phyloP scores from a whole-genome alignment of 1,284 basidiomycete genomes.

The Apiotrichum brassicae region DNA sequence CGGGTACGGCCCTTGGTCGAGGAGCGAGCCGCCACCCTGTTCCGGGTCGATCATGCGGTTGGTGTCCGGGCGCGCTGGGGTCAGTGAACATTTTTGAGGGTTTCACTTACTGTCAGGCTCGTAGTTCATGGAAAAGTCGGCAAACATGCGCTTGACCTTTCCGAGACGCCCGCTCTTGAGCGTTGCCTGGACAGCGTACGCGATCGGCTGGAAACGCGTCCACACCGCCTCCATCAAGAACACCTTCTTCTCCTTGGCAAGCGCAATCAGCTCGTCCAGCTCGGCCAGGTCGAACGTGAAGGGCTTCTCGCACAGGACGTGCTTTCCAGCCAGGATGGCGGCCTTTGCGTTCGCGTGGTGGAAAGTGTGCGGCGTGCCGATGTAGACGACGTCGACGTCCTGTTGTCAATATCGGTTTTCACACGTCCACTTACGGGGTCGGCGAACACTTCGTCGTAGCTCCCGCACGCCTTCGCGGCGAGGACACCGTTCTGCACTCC shows the following conservation, averaged over 20 bases:
- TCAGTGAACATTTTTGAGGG: neutral
- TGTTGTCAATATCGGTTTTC: conserved; percentile 45
- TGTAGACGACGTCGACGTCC: conserved; percentile 73
- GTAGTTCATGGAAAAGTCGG: conserved; percentile 69
- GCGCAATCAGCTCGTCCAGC: conserved; percentile 56
- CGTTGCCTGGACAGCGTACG: conserved; percentile 41
- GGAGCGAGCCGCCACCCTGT: conserved; percentile 74
- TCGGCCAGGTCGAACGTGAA: conserved; percentile 51
- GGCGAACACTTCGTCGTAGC: conserved; percentile 68
- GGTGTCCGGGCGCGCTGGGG: conserved; percentile 11
- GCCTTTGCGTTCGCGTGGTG: conserved; percentile 74
- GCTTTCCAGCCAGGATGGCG: conserved; percentile 71
- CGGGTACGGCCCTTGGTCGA: conserved; percentile 79
- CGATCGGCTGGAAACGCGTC: conserved; percentile 47
- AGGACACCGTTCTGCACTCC: conserved; percentile 31
- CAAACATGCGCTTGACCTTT: conserved; percentile 49
- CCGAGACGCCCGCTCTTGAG: conserved; percentile 44
- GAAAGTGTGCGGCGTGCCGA: conserved; percentile 78
- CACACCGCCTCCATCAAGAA: conserved; percentile 73
- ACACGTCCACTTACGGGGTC: conserved; percentile 55
- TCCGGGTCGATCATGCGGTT: conserved; percentile 73
- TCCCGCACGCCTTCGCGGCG: conserved; percentile 63
- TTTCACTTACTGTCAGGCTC: conserved; percentile 59
- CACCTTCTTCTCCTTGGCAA: conserved; percentile 67
- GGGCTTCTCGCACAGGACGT: conserved; percentile 77